phyloP scores from a whole-genome alignment of 305 asterid genomes.

The Rubia balearica region DNA sequence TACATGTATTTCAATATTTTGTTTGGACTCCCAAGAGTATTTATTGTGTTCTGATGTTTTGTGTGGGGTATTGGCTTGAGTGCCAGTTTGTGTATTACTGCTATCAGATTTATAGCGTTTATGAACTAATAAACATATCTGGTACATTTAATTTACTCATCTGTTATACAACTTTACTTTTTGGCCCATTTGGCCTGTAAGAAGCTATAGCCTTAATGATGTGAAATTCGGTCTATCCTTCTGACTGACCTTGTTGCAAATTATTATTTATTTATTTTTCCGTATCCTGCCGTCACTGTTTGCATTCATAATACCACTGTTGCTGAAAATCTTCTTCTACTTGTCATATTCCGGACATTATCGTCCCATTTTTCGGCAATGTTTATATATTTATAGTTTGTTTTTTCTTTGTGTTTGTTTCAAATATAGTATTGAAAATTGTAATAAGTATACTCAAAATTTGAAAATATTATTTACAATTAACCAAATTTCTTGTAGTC shows the following conservation, averaged over 20 bases:
- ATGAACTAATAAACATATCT: neutral
- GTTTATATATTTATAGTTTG: neutral
- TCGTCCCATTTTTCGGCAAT: neutral
- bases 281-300: neutral
- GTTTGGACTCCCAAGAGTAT: neutral
- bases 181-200: neutral
- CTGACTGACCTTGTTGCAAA: neutral
- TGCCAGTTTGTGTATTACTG: neutral
- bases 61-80: neutral
- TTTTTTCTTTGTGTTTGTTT: neutral
- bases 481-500: too few relatives aligned
- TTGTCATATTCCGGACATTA: neutral
- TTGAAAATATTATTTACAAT: neutral
- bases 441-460: neutral
- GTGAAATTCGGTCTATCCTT: neutral
- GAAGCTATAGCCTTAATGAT: neutral
- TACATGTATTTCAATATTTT: constrained; percentile 1
- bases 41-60: neutral
- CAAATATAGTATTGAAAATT: neutral
- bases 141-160: neutral
- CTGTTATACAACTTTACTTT: neutral
- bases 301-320: neutral
- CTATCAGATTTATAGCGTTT: neutral
- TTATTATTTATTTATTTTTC: neutral
- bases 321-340: neutral